Base-by-base conservation (phyloP, 805 yeast genomes). In the Saturnispora quitensis region DNA sequence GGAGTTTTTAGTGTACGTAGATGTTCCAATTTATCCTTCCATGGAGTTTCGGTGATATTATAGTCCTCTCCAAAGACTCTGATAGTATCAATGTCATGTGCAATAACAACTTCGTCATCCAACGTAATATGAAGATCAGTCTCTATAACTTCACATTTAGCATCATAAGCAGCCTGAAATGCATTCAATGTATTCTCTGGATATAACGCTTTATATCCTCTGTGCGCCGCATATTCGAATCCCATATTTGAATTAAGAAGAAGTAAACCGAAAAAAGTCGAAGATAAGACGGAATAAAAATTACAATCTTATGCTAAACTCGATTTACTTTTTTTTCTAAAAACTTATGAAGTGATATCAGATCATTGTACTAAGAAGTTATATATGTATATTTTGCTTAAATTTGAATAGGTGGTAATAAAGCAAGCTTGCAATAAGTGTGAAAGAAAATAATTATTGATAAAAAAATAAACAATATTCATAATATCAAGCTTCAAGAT, bases 181-280 rank as follows among this genome's bases (percentile, higher is more conserved):
- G 72, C 66, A 1, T 58, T 47, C 4, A 70, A 55, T n/a, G 73
- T 67, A 51, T 70, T 70, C 48, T 70, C 73, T 2, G 73, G 73
- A 48, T 48, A 67, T 9, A 48, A 42, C 13, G 56, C 56, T 28
- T 63, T 60, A 53, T 52, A 64, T 9, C 69, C 51, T 20, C 51
- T 49, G 34, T 49, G 51, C 5, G 51, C 51, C 13, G 51, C 51
- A 18, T 40, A 48, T 24, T 42, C 22, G 6, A 42, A 12, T 10
- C 12, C 13, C 50, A 48, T 48, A 33, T 33, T 28, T 3, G 10
- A 18, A 15, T 6, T 20, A 18, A 24, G 22, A 40, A 24, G 44
- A 22, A 40, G 20, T 6, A 18, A 5, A 12, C 13, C 17, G 9
- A 15, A 31, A 1, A 13, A 9, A 10, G 13, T 31, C 4, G 15